Evolutionary conservation across 257 asterid species (phyloP).

Genomic region (Ballota nigra): DNA sequence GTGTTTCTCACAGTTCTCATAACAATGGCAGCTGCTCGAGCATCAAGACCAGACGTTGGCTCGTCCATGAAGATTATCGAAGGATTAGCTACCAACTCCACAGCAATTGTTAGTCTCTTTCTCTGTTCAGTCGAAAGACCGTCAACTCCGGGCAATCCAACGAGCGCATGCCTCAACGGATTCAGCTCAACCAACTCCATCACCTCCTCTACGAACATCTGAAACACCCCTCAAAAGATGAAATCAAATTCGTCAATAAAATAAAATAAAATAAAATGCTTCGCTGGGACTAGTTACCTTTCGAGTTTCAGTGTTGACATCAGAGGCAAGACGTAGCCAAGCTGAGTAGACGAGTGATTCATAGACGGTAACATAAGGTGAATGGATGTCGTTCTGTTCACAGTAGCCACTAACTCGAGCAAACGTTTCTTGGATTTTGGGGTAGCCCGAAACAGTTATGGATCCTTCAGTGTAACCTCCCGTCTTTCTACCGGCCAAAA

Average conservation of each 20-base stretch:
- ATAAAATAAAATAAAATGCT: not conserved
- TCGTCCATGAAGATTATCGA: conserved; percentile 90
- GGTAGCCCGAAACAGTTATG: conserved; percentile 73
- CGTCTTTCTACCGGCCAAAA: conserved; percentile 82
- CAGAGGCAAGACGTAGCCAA: conserved; percentile 86
- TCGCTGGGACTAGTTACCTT: conserved; percentile 41
- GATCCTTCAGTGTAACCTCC: conserved; percentile 78
- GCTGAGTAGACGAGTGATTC: conserved; percentile 89
- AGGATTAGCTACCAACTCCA: conserved; percentile 83
- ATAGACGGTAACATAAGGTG: conserved; percentile 78
- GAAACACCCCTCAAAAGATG: not conserved
- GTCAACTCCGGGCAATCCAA: conserved; percentile 80
- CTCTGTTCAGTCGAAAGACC: conserved; percentile 91
- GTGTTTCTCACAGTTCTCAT: conserved; percentile 87
- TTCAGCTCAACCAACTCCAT: conserved; percentile 83
- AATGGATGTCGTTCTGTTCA: conserved; percentile 86
- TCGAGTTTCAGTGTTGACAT: conserved; percentile 62
- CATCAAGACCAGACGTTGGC: conserved; percentile 90
- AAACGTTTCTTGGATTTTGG: conserved; percentile 74
- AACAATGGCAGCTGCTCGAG: conserved; percentile 89
- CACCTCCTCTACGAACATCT: conserved; percentile 93
- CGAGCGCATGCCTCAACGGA: conserved; percentile 64
- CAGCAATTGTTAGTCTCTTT: conserved; percentile 83
- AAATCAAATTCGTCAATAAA: not conserved
- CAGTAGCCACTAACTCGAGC: conserved; percentile 92